Percentiles rank a stretch among this genome's conserved stretches.
Evolutionary conservation across 352 stramenopile genomes (phyloP).

Genomic region (Globisporangium barbulae): DNA sequence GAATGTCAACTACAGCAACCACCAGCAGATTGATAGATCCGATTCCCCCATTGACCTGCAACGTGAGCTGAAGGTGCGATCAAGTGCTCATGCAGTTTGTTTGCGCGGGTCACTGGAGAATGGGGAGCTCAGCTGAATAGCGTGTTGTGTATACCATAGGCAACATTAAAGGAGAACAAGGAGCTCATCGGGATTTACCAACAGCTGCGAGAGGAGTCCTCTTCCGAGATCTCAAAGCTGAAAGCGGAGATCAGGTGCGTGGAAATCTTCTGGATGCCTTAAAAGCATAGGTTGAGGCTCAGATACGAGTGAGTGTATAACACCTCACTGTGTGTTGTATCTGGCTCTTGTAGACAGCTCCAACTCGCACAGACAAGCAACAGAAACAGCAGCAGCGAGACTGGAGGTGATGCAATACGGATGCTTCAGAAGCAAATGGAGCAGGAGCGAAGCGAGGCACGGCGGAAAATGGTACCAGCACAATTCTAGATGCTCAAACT

Average conservation of each 20-base stretch:
- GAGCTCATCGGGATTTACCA: constrained; percentile 73
- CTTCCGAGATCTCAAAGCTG: constrained; percentile 40
- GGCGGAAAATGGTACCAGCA: constrained; percentile 30
- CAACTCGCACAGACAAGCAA: constrained; percentile 1
- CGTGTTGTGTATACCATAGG: constrained; percentile 19
- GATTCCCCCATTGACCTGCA: constrained; percentile 38
- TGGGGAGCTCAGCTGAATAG: background rate
- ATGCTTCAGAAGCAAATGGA: constrained; percentile 20
- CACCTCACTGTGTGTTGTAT: too few species aligned
- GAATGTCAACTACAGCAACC: constrained; percentile 18
- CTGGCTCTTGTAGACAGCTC: constrained; percentile 6
- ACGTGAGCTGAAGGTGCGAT: constrained; percentile 38
- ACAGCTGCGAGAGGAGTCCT: constrained; percentile 58
- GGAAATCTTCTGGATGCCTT: background rate
- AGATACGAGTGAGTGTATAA: too few species aligned
- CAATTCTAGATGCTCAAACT: background rate
- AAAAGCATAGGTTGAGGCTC: too few species aligned
- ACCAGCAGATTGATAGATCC: background rate
- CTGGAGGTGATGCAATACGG: constrained; percentile 2
- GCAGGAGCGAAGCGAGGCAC: constrained; percentile 35
- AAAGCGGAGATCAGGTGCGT: constrained; percentile 54
- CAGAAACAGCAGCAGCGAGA: background rate
- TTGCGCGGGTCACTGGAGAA: too few species aligned
- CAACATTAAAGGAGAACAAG: constrained; percentile 69
- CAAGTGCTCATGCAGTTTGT: background rate